phyloP scores from a whole-genome alignment of 2,329 filamentous ascomycete genomes.

The Amauroascus verrucosus region DNA sequence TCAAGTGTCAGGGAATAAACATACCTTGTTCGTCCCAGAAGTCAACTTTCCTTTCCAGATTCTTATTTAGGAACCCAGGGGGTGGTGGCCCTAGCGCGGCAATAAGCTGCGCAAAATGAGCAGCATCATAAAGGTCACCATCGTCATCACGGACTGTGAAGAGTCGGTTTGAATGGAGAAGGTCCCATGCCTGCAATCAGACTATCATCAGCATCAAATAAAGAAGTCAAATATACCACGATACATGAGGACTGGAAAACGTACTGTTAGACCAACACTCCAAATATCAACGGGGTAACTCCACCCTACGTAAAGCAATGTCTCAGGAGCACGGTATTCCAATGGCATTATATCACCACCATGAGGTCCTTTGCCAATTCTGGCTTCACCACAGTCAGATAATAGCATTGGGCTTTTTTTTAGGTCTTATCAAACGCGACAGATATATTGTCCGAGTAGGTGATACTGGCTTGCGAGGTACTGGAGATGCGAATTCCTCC shows the following conservation, averaged over 20 bases:
- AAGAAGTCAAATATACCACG: background rate
- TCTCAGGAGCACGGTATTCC: constrained; percentile 24
- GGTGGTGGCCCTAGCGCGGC: constrained; percentile 36
- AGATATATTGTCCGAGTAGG: constrained; percentile 27
- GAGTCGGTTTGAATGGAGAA: constrained; percentile 35
- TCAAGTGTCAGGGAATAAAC: too few relatives aligned
- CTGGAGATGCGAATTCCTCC: constrained; percentile 21
- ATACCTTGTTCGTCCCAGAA: too few relatives aligned
- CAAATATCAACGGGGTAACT: constrained; percentile 26
- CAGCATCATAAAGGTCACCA: constrained; percentile 29
- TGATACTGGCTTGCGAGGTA: constrained; percentile 31
- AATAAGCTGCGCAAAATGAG: constrained; percentile 39
- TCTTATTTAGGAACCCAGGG: constrained; percentile 18
- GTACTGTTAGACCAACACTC: constrained; percentile 24
- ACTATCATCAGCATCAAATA: background rate
- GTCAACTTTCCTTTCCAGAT: constrained; percentile 16
- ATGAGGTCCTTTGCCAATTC: constrained; percentile 24
- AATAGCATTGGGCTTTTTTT: background rate
- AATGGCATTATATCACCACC: constrained; percentile 36
- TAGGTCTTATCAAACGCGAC: constrained; percentile 10
- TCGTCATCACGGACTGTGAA: constrained; percentile 34
- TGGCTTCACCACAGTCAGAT: constrained; percentile 30
- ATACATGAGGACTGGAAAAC: background rate
- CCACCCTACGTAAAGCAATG: constrained; percentile 23
- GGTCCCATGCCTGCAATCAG: constrained; percentile 35